Percentiles rank a stretch among this genome's conserved stretches.
phyloP scores from a whole-genome alignment of 768 basidiomycete species.

The Arthromyces matolae region DNA sequence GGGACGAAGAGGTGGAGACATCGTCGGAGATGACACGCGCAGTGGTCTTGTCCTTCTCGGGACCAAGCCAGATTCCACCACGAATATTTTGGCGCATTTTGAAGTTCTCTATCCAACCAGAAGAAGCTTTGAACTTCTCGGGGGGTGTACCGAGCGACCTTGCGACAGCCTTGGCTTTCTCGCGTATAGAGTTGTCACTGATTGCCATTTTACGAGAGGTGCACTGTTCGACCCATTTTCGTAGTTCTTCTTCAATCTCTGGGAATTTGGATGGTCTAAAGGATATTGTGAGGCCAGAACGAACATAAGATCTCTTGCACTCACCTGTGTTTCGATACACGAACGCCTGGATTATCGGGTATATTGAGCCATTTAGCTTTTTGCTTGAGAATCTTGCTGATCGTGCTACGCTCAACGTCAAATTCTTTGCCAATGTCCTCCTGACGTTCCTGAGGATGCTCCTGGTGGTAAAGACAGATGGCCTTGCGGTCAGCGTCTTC shows the following conservation, averaged over 20 bases:
- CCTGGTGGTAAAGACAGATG: conserved; percentile 65
- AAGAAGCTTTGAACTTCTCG: conserved; percentile 86
- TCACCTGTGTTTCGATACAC: conserved; percentile 70
- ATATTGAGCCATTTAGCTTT: conserved; percentile 80
- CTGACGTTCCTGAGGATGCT: conserved; percentile 69
- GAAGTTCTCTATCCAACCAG: conserved; percentile 91
- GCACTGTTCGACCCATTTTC: conserved; percentile 56
- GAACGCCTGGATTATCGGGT: conserved; percentile 51
- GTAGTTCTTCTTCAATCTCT: conserved; percentile 63
- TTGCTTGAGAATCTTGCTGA: conserved; percentile 87
- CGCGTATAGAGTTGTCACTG: conserved; percentile 61
- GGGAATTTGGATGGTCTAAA: conserved; percentile 78
- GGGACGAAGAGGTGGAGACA: background rate
- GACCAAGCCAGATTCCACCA: conserved; percentile 54
- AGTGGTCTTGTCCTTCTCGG: conserved; percentile 21
- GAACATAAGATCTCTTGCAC: conserved; percentile 11
- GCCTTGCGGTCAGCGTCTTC: conserved; percentile 69
- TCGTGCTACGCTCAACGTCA: conserved; percentile 86
- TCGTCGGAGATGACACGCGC: conserved; percentile 17
- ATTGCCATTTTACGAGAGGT: conserved; percentile 43
- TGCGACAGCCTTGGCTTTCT: conserved; percentile 67
- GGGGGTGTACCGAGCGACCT: conserved; percentile 50
- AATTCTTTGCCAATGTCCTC: conserved; percentile 79
- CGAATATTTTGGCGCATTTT: conserved; percentile 78
- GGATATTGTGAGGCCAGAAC: conserved; percentile 11